phyloP scores from a whole-genome alignment of 805 yeast genomes.

The Lachancea thermotolerans region DNA sequence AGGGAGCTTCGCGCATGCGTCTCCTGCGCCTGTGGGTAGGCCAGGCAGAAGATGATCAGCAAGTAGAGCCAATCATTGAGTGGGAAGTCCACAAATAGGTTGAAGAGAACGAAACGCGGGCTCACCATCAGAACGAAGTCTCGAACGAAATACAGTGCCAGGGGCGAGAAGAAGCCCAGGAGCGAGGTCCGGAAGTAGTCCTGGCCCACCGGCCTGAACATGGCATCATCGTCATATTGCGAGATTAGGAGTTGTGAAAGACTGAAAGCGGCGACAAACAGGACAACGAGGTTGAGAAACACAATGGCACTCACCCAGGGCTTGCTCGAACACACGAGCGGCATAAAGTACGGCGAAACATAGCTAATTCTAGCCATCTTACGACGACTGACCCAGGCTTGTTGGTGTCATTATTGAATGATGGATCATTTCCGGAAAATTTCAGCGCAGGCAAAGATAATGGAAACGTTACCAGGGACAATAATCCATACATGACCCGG shows the following conservation, averaged over 20 bases:
- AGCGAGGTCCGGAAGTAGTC: conserved; percentile 36
- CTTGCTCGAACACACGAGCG: conserved; percentile 28
- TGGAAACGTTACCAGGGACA: no score
- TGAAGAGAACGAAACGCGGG: conserved; percentile 24
- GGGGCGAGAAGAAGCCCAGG: conserved; percentile 32
- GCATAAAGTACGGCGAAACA: conserved; percentile 30
- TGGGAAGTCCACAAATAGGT: conserved; percentile 28
- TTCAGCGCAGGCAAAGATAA: no score
- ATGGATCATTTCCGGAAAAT: no score
- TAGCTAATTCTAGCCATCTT: conserved; percentile 28
- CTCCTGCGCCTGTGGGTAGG: conserved; percentile 36
- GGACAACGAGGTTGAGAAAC: conserved; percentile 7
- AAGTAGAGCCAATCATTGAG: conserved; percentile 34
- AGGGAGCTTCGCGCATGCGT: conserved; percentile 2
- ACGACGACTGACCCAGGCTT: background rate
- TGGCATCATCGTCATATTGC: conserved; percentile 21
- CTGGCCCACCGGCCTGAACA: conserved; percentile 33
- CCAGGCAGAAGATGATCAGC: conserved; percentile 31
- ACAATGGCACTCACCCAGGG: conserved; percentile 19
- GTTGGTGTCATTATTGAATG: background rate
- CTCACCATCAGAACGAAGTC: conserved; percentile 25
- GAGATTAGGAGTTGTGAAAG: conserved; percentile 20
- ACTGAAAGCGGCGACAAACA: conserved; percentile 16
- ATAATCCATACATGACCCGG: no score
- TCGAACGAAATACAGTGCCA: conserved; percentile 29